Evolutionary conservation across 2,329 filamentous ascomycete species (phyloP), one percentile per base, ranked within the genome.

Genomic region (Colletotrichum coccodes): DNA sequence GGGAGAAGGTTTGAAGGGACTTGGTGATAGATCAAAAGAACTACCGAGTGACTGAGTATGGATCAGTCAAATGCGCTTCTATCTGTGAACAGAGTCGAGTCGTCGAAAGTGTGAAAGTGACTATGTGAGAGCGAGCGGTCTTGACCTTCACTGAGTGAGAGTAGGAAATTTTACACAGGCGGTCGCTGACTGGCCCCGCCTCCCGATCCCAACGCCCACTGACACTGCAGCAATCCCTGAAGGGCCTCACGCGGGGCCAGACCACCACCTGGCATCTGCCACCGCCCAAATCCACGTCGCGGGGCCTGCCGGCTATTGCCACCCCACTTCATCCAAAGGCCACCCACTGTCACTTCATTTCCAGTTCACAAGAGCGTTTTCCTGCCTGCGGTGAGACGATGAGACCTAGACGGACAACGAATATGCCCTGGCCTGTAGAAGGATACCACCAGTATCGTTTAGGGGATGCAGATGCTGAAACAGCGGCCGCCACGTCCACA

Each of bases 81-180:
- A 42, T 16, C n/a, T 32, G n/a, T 23, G 53, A 44, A 3, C 16
- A 4, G 23, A 18, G 21, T 59, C 21, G 30, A 46, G 23, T 40
- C 16, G 30, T 47, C 23, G 18, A 36, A 23, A 40, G 30, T 18
- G 52, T 58, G 32, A 58, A 34, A 53, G 14, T 40, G n/a, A 60
- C 54, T 52, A 14, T 58, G 64, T 42, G 58, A 61, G 38, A 26
- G 40, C 34, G 50, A 54, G 36, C 28, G 28, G 30, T 53, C 47
- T 40, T 54, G 12, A 23, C 30, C 57, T 54, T 54, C 26, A 36
- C 36, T 36, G 42, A 36, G 42, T 47, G 42, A 34, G 14, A 6
- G 53, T 52, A 42, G 60, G 65, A 68, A 68, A 68, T 64, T 64
- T 68, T 68, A 38, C 52, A 59, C 53, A 53, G 38, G 44, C 53